Evolutionary conservation across 805 yeast species (phyloP), one percentile per base, ranked within the genome.

Genomic region (Saitoella complicata): DNA sequence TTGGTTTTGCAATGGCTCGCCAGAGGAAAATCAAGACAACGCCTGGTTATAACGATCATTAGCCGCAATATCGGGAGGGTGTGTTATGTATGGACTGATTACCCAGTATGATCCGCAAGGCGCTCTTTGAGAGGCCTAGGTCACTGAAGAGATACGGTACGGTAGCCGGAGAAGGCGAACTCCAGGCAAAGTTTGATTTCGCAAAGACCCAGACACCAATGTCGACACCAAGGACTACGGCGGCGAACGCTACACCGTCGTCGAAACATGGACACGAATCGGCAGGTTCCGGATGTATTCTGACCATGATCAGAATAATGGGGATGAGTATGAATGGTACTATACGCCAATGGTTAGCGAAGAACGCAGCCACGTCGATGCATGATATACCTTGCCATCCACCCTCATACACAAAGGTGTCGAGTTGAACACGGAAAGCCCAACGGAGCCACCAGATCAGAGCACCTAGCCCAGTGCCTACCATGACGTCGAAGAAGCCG

Each of bases 241-340:
- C 95, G 43, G 87, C 65, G 55, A 88, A 88, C 5, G 97, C 94
- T 32, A 88, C 94, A 12, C 86, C 76, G 58, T 88, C 98, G 56
- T 87, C 95, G 57, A 80, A 88, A 59, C 98, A 91, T 1, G 98
- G 98, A 57, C 98, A 88, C 52, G 78, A 80, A 54, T 91, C 98
- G 13, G 81, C 76, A 1, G 97, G 97, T 46, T 72, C 75, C 0
- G 86, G 81, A 61, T 86, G 94, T 38, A 69, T 60, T 53, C 80
- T 76, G 21, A 87, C 70, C 33, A 80, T 54, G 1, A 63, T 49
- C 39, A 78, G 69, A 1, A 70, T 66, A 29, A 66, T 53, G 0
- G 66, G 53, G 1, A 75, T 41, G 11, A 51, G 37, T 7, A 46
- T 41, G 2, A 49, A 31, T 30, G 68, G 68, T 6, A 58, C 52